Conservation (phyloP, 257 asterid genomes). For the Voacanga thouarsii region DNA sequence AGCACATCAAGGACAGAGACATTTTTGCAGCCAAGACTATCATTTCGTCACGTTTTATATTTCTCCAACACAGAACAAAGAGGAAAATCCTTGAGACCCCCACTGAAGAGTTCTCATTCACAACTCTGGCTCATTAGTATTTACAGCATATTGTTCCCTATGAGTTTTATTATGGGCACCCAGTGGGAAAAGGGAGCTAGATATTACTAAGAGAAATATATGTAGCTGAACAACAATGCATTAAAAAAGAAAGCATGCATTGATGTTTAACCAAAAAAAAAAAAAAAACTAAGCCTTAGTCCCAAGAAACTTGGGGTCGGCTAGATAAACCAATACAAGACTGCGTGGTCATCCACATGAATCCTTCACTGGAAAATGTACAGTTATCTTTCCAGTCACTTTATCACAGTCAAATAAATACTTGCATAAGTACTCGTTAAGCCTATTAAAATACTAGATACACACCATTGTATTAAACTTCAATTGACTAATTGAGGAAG, state of each 20-base stretch:
- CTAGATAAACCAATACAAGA: no score
- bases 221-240: not conserved
- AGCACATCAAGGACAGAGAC: not conserved
- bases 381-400: not conserved
- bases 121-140: not conserved
- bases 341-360: no score
- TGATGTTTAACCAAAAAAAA: no score
- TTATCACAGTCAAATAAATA: not conserved
- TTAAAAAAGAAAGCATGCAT: not conserved
- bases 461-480: not conserved
- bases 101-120: not conserved
- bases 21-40: not conserved
- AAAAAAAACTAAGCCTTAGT: no score
- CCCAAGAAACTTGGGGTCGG: no score
- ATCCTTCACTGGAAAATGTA: not conserved
- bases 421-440: not conserved
- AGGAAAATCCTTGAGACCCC: slow-evolving; percentile 1
- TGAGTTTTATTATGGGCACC: not conserved
- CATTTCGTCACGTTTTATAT: not conserved
- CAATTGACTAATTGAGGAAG: not conserved
- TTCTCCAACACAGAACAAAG: not conserved
- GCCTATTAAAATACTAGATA: not conserved
- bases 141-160: not conserved
- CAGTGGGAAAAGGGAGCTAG: not conserved
- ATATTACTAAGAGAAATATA: not conserved